Percentiles rank a stretch among this genome's conserved stretches.
These are phyloP conservation scores for Cladosporium velox DNA, from an alignment of 2,329 filamentous ascomycete species.

Conservation along the genomic window DNA sequence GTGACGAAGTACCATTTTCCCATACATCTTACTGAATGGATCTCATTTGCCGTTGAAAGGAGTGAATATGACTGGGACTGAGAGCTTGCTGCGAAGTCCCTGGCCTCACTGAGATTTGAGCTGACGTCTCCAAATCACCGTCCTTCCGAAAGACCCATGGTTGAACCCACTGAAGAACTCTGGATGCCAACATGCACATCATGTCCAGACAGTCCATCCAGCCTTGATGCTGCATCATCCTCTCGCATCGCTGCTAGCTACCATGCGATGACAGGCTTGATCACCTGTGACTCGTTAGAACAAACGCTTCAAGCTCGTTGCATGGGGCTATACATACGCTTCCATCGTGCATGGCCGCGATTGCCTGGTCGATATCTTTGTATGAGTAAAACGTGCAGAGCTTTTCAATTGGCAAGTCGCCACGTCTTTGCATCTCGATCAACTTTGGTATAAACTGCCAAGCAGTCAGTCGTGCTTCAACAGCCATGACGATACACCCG, in stretches of 20 bases:
- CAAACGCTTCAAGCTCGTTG: background rate
- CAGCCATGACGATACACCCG: background rate
- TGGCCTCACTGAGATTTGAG: background rate
- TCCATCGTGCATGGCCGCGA: constrained; percentile 2
- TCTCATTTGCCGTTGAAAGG: background rate
- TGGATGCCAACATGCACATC: background rate
- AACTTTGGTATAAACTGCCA: background rate
- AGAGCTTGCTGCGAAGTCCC: background rate
- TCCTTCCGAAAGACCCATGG: background rate
- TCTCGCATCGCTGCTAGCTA: background rate
- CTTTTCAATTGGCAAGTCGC: constrained; percentile 2
- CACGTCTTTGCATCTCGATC: constrained; percentile 2
- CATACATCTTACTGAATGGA: background rate
- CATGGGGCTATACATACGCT: background rate
- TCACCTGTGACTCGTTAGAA: constrained; percentile 1
- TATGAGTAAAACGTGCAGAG: constrained; percentile 10
- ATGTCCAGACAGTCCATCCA: background rate
- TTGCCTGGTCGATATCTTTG: background rate
- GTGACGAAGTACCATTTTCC: background rate
- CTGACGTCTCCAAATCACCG: background rate
- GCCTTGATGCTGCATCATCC: background rate
- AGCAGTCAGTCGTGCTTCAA: background rate
- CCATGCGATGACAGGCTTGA: constrained; percentile 7
- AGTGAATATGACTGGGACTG: background rate
- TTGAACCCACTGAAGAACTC: background rate